Conservation (phyloP, 495 filamentous ascomycete species). For the Tuber umbilicatum region DNA sequence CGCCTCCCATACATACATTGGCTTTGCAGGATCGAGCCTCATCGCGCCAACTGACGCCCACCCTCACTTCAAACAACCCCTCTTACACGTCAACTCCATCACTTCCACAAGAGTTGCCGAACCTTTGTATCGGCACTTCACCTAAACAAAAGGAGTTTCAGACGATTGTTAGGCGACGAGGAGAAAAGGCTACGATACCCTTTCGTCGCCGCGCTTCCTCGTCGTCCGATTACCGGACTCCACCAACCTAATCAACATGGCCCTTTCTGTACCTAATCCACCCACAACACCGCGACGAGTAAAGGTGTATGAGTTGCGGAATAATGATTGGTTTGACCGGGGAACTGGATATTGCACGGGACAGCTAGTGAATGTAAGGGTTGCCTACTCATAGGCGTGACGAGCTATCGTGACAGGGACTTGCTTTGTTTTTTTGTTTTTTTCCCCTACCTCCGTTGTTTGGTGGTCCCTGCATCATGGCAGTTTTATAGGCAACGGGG, state of each 20-base stretch:
- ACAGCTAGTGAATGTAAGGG: slow-evolving; percentile 66
- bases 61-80: slow-evolving; percentile 27
- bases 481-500: slow-evolving; percentile 17
- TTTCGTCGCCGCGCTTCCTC: slow-evolving; percentile 37
- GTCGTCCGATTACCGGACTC: slow-evolving; percentile 24
- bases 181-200: slow-evolving; percentile 36
- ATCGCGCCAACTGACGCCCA: slow-evolving; percentile 33
- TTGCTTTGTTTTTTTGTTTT: slow-evolving; percentile 6
- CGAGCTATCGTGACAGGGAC: slow-evolving; percentile 12
- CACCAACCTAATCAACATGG: slow-evolving; percentile 52
- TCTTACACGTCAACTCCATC: slow-evolving; percentile 24
- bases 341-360: slow-evolving; percentile 94
- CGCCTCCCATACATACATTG: slow-evolving; percentile 28
- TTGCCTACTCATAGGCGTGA: slow-evolving; percentile 20
- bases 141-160: slow-evolving; percentile 25
- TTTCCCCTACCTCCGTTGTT: slow-evolving; percentile 12
- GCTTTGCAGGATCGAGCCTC: slow-evolving; percentile 30
- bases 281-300: slow-evolving; percentile 85
- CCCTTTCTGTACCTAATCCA: slow-evolving; percentile 74
- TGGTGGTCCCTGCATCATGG: slow-evolving; percentile 9
- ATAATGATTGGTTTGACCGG: slow-evolving; percentile 98
- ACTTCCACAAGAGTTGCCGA: slow-evolving; percentile 32
- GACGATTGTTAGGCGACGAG: slow-evolving; percentile 32
- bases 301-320: slow-evolving; percentile 95
- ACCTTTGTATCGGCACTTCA: slow-evolving; percentile 22